These are phyloP conservation scores for Hyaloscypha variabilis DNA, from an alignment of 495 filamentous ascomycete species.

Conservation along the genomic window DNA sequence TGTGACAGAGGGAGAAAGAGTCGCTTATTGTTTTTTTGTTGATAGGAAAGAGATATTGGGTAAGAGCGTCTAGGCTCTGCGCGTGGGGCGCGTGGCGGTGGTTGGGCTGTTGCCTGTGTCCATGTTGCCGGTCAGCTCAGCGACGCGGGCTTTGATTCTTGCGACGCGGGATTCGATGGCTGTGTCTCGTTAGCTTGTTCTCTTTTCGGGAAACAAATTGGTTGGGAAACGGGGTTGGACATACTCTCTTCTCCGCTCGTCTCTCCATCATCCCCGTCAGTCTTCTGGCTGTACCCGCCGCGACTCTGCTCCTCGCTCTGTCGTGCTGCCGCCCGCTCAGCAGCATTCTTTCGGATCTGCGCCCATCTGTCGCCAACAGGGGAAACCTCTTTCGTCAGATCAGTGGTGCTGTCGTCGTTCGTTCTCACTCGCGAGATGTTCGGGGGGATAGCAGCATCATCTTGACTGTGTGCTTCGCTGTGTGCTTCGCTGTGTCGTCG, in stretches of 20 bases:
- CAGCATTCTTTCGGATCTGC: slow-evolving; percentile 92
- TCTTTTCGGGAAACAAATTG: neutral
- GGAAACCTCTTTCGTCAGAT: slow-evolving; percentile 27
- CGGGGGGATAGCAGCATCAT: slow-evolving; percentile 40
- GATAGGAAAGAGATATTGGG: neutral
- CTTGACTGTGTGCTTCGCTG: slow-evolving; percentile 44
- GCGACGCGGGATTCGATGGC: slow-evolving; percentile 95
- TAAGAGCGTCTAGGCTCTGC: slow-evolving; percentile 11
- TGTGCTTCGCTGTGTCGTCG: slow-evolving; percentile 46
- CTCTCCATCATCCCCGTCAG: slow-evolving; percentile 72
- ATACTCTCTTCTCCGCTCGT: slow-evolving; percentile 96
- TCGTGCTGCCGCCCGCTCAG: slow-evolving; percentile 66
- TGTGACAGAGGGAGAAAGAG: neutral
- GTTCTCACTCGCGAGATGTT: slow-evolving; percentile 13
- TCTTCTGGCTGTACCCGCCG: slow-evolving; percentile 50
- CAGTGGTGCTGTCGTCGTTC: slow-evolving; percentile 8
- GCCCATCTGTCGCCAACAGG: slow-evolving; percentile 79
- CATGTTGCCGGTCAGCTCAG: slow-evolving; percentile 87
- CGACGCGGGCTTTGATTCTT: slow-evolving; percentile 95
- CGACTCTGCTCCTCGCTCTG: slow-evolving; percentile 59
- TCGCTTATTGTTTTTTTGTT: neutral
- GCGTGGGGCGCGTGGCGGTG: neutral
- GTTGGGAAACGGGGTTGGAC: slow-evolving; percentile 37
- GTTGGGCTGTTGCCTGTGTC: slow-evolving; percentile 43
- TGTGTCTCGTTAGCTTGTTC: slow-evolving; percentile 46